These are phyloP conservation scores for Sporothrix luriei DNA, from an alignment of 2,329 filamentous ascomycete species.

Conservation along the genomic window DNA sequence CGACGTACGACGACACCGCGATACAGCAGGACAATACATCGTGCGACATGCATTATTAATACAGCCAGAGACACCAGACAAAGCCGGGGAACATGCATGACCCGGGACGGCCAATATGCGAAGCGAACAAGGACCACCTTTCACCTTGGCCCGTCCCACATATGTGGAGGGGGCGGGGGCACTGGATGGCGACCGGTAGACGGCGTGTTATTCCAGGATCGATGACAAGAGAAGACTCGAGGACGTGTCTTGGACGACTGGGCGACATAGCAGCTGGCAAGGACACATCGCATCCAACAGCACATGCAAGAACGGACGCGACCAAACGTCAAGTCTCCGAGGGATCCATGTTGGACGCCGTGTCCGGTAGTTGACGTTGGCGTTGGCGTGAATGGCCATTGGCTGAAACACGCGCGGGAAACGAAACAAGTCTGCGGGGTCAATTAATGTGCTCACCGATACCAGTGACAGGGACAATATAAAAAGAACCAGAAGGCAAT, in stretches of 20 bases:
- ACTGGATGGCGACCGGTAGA: no score
- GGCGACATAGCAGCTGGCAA: no score
- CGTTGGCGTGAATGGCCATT: no score
- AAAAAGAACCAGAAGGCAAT: not conserved
- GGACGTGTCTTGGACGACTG: not conserved
- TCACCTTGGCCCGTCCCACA: not conserved
- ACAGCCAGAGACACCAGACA: not conserved
- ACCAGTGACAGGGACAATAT: not conserved
- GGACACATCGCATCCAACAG: no score
- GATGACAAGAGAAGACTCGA: no score
- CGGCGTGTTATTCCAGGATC: no score
- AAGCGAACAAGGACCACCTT: not conserved
- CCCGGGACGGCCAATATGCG: not conserved
- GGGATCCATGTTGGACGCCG: no score
- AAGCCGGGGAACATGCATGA: not conserved
- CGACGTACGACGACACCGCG: not conserved
- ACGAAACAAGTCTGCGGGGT: no score
- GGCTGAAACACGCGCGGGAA: no score
- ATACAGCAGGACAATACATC: not conserved
- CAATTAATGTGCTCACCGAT: not conserved
- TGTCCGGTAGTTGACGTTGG: no score
- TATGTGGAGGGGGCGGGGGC: not conserved
- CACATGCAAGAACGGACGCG: no score
- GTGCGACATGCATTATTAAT: conserved; percentile 3
- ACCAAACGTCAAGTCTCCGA: no score